Evolutionary conservation across 257 asterid genomes (phyloP), one percentile per base, ranked within the genome.

Genomic region (Nicotiana attenuata): DNA sequence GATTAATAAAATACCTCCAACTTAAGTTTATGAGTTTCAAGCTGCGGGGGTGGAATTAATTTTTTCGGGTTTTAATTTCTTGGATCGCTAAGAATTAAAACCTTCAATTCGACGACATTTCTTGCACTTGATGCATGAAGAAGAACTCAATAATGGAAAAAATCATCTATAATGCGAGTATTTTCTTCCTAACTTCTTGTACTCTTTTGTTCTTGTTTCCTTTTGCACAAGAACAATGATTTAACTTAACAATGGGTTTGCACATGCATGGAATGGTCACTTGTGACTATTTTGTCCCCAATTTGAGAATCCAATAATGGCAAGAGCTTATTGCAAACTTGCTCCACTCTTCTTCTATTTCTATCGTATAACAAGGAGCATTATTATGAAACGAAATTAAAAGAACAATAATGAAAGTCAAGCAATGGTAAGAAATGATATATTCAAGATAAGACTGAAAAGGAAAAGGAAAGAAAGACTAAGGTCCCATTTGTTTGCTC

Each of bases 1-100:
- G 17, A 81, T 95, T 68, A 86, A 98, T 0, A 95, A 88, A 82
- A 82, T 95, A 80, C 98, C 99, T 16, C 95, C 97, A 15, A 83
- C 85, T 47, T 71, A 31, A 53, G 82, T 81, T 87, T 77, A 78
- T 26, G 10, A 14, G 52, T 73, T 71, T 47, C 5, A 56, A n/a
- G 24, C 4, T 15, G 60, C 9, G 8, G 41, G 29, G 56, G 11
- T 8, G 8, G 9, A 59, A 4, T n/a, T 41, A 41, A 19, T 31
- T 10, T 35, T 35, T 35, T 10, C 0, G 4, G 10, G 10, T 16
- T 0, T 68, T 41, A 41, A 41, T 71, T 50, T 77, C 24, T 55
- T 0, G 2, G 81, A 81, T 76, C 64, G 11, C 5, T 14, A 2
- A 35, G 15, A 67, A 41, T 41, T 41, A 67, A n/a, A 24, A 38